Evolutionary conservation across 129 eudicot species (phyloP), one percentile per base, ranked within the genome.

Genomic region (Gnaphalium uliginosum): DNA sequence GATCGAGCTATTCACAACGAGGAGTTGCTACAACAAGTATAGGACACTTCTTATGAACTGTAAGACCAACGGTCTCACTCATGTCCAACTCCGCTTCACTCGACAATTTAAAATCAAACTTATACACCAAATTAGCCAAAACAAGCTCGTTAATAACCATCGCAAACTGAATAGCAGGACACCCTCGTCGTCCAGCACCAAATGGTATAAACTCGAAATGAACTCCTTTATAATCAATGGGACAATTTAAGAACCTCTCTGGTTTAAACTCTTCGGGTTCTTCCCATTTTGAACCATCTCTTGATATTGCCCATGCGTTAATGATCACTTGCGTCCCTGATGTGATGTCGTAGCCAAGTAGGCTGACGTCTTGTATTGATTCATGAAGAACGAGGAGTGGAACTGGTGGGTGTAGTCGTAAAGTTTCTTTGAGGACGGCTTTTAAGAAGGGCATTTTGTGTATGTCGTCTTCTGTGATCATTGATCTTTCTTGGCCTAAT

Each of bases 151-250:
- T 77, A 13, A 66, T 46, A 22, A 65, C 76, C 64, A 74, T 69
- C 0, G 86, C 90, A 32, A 88, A 91, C 13, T 56, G 18, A 32
- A 72, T 78, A 0, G 84, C 97, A 4, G 97, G 96, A 69, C 97
- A 91, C 19, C 81, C 83, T 54, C 97, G 85, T 59, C 96, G 73
- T 11, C 97, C 92, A 37, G 87, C 90, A n/a, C 97, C 96, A 79
- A 92, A 92, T 4, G 97, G 97, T 66, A 83, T 83, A 53, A 86
- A 65, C 84, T 88, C 87, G 6, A 82, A 86, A 78, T 91, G 66
- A 0, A 78, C 72, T 23, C 96, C 90, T 66, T 63, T 83, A 63
- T 71, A 84, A 74, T 88, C 90, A 8, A 81, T 69, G 9, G 64
- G 7, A 22, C 71, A 68, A 4, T 83, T 77, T 14, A 88, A 35